Base-by-base conservation (phyloP, 345 rosid species). In the Garcia nutans region DNA sequence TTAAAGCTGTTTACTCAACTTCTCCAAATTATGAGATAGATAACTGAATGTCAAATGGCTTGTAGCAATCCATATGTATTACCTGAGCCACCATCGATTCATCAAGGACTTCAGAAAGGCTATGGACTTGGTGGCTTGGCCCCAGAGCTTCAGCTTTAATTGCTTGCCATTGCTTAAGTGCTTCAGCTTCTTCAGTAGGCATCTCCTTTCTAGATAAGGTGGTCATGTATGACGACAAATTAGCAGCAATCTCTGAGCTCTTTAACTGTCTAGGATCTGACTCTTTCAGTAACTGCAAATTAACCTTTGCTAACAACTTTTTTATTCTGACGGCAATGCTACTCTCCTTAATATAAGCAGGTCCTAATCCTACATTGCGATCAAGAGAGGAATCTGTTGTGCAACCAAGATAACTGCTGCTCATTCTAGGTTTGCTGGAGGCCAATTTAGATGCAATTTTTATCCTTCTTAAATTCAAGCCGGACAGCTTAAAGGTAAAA, bases 71-170 rank as follows among this genome's bases (percentile, higher is more conserved):
- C 16, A 55, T 77, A 55, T 44, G 28, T 60, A 58, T 79, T 83
- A 96, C 99, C 98, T 96, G 93, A 79, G 79, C 85, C 68, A 96
- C 91, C 99, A 96, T 93, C 5, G 92, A 87, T 80, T 89, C 98
- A 42, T 93, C 98, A 83, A 96, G 99, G 80, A 88, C 79, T 74
- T 92, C 91, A 57, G 83, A 75, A 71, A 96, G 99, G 78, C 79
- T 74, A 72, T 87, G 76, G 75, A 87, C 78, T 62, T 88, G 89
- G 81, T 96, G 93, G 45, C 65, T 77, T 9, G 92, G 92, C 70
- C 99, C 99, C 77, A 96, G 86, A 76, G 99, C 96, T 83, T 91
- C 91, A 76, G 99, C 97, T 86, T 96, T 96, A 59, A 86, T 82
- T 65, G 87, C 78, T 87, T 96, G 97, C 99, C 99, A 96, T 74